These are phyloP conservation scores for Colletotrichum camelliae DNA, from an alignment of 2,329 filamentous ascomycete species.

Conservation along the genomic window DNA sequence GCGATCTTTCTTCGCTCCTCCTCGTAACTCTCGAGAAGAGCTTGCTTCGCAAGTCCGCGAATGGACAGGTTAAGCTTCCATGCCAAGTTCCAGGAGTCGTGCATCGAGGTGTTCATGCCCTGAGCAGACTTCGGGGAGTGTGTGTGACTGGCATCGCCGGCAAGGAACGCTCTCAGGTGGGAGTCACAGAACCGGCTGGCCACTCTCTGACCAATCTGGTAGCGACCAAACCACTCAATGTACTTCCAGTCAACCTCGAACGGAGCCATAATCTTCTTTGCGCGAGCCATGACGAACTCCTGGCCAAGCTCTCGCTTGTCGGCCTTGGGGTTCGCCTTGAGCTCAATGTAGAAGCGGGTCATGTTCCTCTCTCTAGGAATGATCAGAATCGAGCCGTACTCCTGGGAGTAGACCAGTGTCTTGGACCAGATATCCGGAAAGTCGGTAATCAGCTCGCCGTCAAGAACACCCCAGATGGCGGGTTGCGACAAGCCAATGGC, in stretches of 20 bases:
- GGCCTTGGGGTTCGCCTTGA: constrained; percentile 50
- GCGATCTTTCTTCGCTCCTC: constrained; percentile 67
- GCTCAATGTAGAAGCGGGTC: constrained; percentile 68
- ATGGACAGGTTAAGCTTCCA: constrained; percentile 59
- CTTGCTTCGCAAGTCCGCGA: constrained; percentile 58
- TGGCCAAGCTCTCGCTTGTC: constrained; percentile 54
- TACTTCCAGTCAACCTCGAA: constrained; percentile 63
- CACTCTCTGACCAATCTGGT: constrained; percentile 74
- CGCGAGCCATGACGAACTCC: constrained; percentile 74
- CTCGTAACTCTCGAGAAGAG: constrained; percentile 66
- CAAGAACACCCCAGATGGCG: constrained; percentile 72
- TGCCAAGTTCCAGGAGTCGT: constrained; percentile 66
- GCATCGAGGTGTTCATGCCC: constrained; percentile 68
- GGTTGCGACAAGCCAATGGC: constrained; percentile 60
- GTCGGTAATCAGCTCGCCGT: constrained; percentile 73
- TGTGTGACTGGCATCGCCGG: constrained; percentile 74
- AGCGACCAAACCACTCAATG: constrained; percentile 75
- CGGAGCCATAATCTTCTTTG: constrained; percentile 64
- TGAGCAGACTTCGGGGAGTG: constrained; percentile 76
- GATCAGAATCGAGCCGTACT: constrained; percentile 73
- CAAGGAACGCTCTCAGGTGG: constrained; percentile 68
- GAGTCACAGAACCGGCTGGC: constrained; percentile 72
- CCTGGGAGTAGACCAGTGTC: constrained; percentile 70
- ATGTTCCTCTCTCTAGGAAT: constrained; percentile 76
- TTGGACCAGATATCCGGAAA: constrained; percentile 81